These are phyloP conservation scores for Microbotryum scabiosae DNA, from an alignment of 1,284 basidiomycete genomes.

Conservation along the genomic window DNA sequence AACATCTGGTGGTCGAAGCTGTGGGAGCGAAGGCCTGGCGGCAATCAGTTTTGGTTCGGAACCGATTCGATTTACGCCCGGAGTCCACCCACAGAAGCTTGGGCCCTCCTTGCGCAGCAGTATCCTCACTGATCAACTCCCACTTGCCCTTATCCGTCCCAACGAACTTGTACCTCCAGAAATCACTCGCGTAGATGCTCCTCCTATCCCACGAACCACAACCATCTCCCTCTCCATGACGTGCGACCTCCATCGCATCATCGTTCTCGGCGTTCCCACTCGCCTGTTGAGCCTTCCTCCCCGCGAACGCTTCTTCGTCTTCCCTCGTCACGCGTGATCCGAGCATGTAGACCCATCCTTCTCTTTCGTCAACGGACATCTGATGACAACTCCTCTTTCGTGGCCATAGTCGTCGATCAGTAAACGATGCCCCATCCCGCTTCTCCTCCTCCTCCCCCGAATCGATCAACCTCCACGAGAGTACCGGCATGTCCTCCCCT, in stretches of 20 bases:
- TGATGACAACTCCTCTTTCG: conserved; percentile 39
- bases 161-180: conserved; percentile 39
- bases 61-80: not conserved
- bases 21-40: not conserved
- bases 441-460: not conserved
- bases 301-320: not conserved
- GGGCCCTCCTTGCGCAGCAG: conserved; percentile 37
- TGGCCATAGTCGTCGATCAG: conserved; percentile 20
- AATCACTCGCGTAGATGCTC: conserved; percentile 32
- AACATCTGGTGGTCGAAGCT: conserved; percentile 38
- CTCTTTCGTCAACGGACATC: conserved; percentile 37
- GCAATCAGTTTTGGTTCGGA: not conserved
- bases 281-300: conserved; percentile 6
- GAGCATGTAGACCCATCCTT: conserved; percentile 40
- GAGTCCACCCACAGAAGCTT: conserved; percentile 35
- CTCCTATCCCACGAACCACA: not conserved
- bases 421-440: not conserved
- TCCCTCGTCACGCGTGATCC: conserved; percentile 18
- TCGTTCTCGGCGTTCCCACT: not conserved
- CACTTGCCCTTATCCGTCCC: conserved; percentile 34
- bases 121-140: conserved; percentile 38
- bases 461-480: conserved; percentile 9
- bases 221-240: not conserved
- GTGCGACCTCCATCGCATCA: conserved; percentile 11
- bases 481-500: conserved; percentile 33